Evolutionary conservation across 495 filamentous ascomycete genomes (phyloP), one percentile per base, ranked within the genome.

Genomic region (Tetracladium setigerum): DNA sequence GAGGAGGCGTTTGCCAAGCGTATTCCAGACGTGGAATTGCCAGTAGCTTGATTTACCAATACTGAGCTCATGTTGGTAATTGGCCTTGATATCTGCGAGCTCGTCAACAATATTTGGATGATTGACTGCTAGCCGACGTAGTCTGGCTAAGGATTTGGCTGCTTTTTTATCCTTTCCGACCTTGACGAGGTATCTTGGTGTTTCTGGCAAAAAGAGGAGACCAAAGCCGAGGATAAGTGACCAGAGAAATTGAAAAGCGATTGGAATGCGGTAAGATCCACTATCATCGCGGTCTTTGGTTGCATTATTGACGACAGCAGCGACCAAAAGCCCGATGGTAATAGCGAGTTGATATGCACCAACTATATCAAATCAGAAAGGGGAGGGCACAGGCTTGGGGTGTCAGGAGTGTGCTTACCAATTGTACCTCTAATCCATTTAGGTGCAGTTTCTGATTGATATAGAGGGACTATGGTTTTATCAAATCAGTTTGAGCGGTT

Each of bases 331-430:
- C 54, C 87, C 87, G 22, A 90, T 70, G 32, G 87, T 92, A 64
- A 92, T 90, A 44, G 83, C 83, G 42, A 87, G 73, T 65, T 94
- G 87, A 56, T 92, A 94, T 9, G 78, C 81, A 46, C 86, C 83
- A 31, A 92, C 87, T 49, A 91, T 80, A 33, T 81, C 77, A 34
- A n/a, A 34, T n/a, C 8, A n/a, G 31, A 9, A 8, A 34, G 31
- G 8, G n/a, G 30, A 79, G 73, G 1, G 83, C 77, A 56, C 87
- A 79, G 18, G 84, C 82, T 35, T 80, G 60, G 75, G 31, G 8
- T 34, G 31, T 34, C n/a, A n/a, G 31, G 31, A 34, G n/a, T n/a
- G n/a, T 39, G 37, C 39, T 41, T 30, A 41, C 17, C 80, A 39
- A 84, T 71, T 24, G 78, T 76, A 59, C 87, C 87, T 62, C 87